phyloP scores from a whole-genome alignment of 116 monocot genomes.

The Papilionanthe hybrid region DNA sequence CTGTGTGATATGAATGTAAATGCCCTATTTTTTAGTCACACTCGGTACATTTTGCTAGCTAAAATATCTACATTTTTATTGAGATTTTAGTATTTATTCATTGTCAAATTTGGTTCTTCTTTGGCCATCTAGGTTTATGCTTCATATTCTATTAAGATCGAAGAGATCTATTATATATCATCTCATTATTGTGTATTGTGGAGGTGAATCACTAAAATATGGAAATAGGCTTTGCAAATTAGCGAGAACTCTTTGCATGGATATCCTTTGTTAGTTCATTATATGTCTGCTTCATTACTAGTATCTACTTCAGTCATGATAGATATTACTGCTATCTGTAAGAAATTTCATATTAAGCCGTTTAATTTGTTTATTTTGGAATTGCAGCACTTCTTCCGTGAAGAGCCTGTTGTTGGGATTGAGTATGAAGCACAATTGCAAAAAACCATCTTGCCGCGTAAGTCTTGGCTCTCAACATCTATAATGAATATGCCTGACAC shows the following conservation, averaged over 20 bases:
- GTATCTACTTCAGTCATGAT: neutral
- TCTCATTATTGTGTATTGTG: neutral
- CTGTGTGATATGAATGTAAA: too few species aligned
- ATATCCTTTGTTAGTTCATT: neutral
- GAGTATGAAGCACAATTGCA: slow-evolving; percentile 97
- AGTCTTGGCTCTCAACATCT: slow-evolving; percentile 22
- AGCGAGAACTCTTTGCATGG: neutral
- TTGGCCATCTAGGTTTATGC: neutral
- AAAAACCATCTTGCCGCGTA: slow-evolving; percentile 85
- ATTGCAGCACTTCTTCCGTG: slow-evolving; percentile 82
- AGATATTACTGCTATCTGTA: neutral
- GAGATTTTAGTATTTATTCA: neutral
- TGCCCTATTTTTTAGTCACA: neutral
- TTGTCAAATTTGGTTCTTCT: neutral
- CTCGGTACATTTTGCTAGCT: neutral
- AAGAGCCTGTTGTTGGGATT: slow-evolving; percentile 90
- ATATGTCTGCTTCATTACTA: neutral
- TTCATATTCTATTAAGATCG: neutral
- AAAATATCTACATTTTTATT: neutral
- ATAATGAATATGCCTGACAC: neutral
- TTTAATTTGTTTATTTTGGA: slow-evolving; percentile 6
- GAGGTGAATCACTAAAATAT: neutral
- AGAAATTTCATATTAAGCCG: neutral
- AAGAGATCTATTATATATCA: neutral
- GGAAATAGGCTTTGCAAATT: neutral